Percentiles rank a stretch among this genome's conserved stretches.
Evolutionary conservation across 345 rosid species (phyloP).

Genomic region (Chamaenerion angustifolium): DNA sequence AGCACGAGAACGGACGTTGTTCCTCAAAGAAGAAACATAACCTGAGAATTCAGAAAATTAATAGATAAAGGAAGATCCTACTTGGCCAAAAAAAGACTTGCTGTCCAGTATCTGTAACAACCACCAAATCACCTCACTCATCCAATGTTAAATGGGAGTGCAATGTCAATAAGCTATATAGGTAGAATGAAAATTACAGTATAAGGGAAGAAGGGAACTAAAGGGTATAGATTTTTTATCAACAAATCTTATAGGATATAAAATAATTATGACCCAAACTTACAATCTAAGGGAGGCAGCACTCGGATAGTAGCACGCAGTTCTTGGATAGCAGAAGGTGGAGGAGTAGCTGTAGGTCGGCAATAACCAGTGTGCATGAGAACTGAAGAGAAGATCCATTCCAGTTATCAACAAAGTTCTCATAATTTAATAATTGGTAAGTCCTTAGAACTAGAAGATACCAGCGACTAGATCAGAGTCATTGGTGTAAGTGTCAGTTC

Average conservation of each 20-base stretch:
- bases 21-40: conserved; percentile 84
- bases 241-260: no score
- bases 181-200: no score
- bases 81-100: no score
- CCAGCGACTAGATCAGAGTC: conserved; percentile 99
- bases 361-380: conserved; percentile 99
- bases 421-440: conserved; percentile 1
- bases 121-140: no score
- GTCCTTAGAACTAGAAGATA: conserved; percentile 11
- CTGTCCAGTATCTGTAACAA: no score
- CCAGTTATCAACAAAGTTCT: background rate
- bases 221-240: no score
- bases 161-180: no score
- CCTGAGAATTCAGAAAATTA: conserved; percentile 19
- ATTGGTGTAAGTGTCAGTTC: conserved; percentile 88
- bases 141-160: no score
- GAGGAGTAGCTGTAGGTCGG: conserved; percentile 93
- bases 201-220: no score
- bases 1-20: conserved; percentile 97
- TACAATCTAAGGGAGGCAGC: conserved; percentile 85
- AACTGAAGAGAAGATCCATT: conserved; percentile 38
- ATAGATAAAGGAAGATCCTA: no score
- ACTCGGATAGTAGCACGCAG: conserved; percentile 71
- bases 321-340: conserved; percentile 94
- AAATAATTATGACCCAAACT: conserved; percentile 13